Percentiles rank a stretch among this genome's conserved stretches.
Conservation (phyloP, 2,329 filamentous ascomycete species). For the Achaetomium macrosporum region DNA sequence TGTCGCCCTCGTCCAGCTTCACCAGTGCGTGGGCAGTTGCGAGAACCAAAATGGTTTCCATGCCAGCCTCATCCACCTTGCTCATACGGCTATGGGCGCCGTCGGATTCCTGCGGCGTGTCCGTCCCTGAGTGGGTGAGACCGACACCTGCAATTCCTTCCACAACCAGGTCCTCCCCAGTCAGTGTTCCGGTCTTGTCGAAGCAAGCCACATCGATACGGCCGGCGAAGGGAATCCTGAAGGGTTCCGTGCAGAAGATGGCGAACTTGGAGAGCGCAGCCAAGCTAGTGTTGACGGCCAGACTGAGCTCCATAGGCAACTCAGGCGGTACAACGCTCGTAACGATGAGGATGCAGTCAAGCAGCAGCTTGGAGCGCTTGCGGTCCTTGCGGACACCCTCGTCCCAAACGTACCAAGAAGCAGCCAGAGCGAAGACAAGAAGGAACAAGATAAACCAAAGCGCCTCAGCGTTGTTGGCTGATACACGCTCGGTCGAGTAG, state of each 20-base stretch:
- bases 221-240: conserved; percentile 94
- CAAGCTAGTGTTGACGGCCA: conserved; percentile 96
- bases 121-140: conserved; percentile 60
- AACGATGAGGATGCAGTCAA: conserved; percentile 96
- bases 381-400: conserved; percentile 92
- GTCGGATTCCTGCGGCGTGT: conserved; percentile 63
- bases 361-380: conserved; percentile 92
- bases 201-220: conserved; percentile 96
- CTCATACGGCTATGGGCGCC: conserved; percentile 78
- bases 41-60: conserved; percentile 86
- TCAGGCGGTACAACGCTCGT: conserved; percentile 98
- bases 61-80: conserved; percentile 60
- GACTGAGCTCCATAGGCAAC: conserved; percentile 92
- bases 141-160: conserved; percentile 90
- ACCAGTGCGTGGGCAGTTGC: conserved; percentile 94
- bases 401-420: conserved; percentile 98
- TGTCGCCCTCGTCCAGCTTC: conserved; percentile 91
- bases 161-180: conserved; percentile 92
- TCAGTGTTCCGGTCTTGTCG: conserved; percentile 96
- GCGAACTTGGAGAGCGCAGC: conserved; percentile 91
- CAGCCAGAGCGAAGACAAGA: conserved; percentile 89
- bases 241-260: conserved; percentile 98
- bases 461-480: conserved; percentile 95
- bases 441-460: conserved; percentile 97
- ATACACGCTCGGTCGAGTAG: conserved; percentile 96